phyloP scores from a whole-genome alignment of 371 early-diverging fungal species.

The Mortierella sp. region DNA sequence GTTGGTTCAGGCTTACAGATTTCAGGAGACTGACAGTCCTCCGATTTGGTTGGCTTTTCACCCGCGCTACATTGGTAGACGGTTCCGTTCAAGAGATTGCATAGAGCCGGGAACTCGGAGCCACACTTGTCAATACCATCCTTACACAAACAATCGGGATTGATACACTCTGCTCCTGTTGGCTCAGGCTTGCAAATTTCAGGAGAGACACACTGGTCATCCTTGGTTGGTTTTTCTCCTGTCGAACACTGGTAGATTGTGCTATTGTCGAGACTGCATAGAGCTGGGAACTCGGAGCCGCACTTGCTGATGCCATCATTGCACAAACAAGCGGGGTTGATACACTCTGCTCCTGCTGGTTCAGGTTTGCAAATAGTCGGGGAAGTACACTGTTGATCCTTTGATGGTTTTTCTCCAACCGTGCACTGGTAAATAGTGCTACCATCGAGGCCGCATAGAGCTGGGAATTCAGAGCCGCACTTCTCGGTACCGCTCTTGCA shows the following conservation, averaged over 20 bases:
- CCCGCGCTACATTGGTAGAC: background rate
- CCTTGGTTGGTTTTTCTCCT: no score
- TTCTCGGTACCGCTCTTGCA: background rate
- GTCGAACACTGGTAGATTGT: background rate
- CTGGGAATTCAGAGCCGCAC: constrained; percentile 9
- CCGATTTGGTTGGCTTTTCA: background rate
- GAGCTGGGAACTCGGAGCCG: constrained; percentile 8
- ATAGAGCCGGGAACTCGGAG: constrained; percentile 4
- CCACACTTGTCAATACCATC: background rate
- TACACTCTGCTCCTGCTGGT: background rate
- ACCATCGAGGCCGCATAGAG: background rate
- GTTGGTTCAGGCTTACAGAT: background rate
- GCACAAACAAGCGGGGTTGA: background rate
- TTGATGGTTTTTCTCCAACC: background rate
- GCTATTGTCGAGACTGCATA: background rate
- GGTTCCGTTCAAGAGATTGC: background rate
- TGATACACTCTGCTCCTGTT: background rate
- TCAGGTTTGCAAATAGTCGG: background rate
- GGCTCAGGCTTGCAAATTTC: background rate
- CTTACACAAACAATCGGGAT: background rate
- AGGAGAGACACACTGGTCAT: background rate
- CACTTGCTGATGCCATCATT: background rate
- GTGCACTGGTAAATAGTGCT: background rate
- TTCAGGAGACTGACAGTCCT: background rate
- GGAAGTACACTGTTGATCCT: background rate